A percentile compares a stretch with the other conserved stretches of the same genome.
phyloP scores from a whole-genome alignment of 106 monocot species.

The Alisma plantagoaquatica region DNA sequence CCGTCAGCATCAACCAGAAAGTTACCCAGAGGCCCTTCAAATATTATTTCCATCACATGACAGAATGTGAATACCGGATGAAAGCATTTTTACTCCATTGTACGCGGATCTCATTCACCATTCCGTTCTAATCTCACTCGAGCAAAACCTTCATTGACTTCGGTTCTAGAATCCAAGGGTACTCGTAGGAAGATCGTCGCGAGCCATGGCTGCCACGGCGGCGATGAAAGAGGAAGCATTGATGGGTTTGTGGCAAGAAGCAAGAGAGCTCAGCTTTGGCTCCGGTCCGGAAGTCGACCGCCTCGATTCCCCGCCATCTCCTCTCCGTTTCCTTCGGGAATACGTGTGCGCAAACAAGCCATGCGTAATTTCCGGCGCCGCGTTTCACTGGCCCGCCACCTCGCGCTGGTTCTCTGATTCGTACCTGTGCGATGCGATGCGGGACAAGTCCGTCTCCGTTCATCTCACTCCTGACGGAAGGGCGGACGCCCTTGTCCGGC shows the following conservation, averaged over 20 bases:
- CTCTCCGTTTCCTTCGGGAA: constrained; percentile 61
- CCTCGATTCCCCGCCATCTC: constrained; percentile 41
- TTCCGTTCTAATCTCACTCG: too few relatives aligned
- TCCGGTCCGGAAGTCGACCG: constrained; percentile 20
- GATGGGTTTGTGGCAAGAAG: constrained; percentile 44
- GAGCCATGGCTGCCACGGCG: too few relatives aligned
- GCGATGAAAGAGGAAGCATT: constrained; percentile 16
- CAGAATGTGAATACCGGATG: too few relatives aligned
- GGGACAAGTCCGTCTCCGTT: constrained; percentile 45
- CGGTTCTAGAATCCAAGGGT: too few relatives aligned
- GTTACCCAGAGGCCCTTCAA: too few relatives aligned
- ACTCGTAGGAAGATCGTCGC: too few relatives aligned
- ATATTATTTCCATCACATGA: too few relatives aligned
- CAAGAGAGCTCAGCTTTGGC: constrained; percentile 50
- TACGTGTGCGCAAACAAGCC: constrained; percentile 67
- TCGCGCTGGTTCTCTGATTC: constrained; percentile 46
- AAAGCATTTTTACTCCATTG: too few relatives aligned
- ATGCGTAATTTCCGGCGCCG: constrained; percentile 53
- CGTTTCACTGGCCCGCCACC: constrained; percentile 55
- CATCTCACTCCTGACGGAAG: constrained; percentile 89
- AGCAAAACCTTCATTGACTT: too few relatives aligned
- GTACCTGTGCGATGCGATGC: constrained; percentile 50
- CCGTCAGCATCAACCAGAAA: too few relatives aligned
- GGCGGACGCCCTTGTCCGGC: constrained; percentile 68
- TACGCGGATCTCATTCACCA: too few relatives aligned